Percentiles rank a stretch among this genome's conserved stretches.
These are phyloP conservation scores for Hypomontagnella submonticulosa DNA, from an alignment of 495 filamentous ascomycete genomes.

Conservation along the genomic window DNA sequence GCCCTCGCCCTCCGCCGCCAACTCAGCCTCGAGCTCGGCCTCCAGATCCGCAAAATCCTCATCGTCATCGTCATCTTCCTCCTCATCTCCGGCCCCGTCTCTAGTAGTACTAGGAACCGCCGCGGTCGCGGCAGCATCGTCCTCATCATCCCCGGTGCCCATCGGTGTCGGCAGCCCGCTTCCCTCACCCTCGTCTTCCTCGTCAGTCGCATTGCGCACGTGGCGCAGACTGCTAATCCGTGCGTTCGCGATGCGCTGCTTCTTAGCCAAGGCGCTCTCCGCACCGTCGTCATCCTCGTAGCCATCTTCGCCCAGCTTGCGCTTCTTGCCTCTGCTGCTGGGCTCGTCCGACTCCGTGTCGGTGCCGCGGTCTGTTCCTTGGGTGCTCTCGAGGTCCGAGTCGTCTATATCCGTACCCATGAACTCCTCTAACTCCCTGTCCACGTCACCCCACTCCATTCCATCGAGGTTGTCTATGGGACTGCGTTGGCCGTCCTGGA, in stretches of 20 bases:
- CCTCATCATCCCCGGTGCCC: slow-evolving; percentile 64
- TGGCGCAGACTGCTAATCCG: slow-evolving; percentile 61
- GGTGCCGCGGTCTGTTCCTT: slow-evolving; percentile 51
- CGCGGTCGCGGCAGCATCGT: slow-evolving; percentile 25
- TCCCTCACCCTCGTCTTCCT: slow-evolving; percentile 49
- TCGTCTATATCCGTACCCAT: slow-evolving; percentile 69
- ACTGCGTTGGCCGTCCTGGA: slow-evolving; percentile 59
- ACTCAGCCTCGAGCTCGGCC: slow-evolving; percentile 73
- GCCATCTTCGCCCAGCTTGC: slow-evolving; percentile 48
- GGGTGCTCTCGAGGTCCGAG: slow-evolving; percentile 56
- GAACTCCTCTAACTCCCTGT: slow-evolving; percentile 83
- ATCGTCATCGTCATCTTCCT: slow-evolving; percentile 52
- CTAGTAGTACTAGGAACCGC: slow-evolving; percentile 43
- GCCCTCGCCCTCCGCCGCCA: slow-evolving; percentile 62
- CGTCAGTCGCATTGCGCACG: slow-evolving; percentile 53
- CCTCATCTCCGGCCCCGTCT: slow-evolving; percentile 40
- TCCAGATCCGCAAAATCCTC: slow-evolving; percentile 73
- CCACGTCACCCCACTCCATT: slow-evolving; percentile 70
- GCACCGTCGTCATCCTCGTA: slow-evolving; percentile 47
- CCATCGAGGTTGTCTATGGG: slow-evolving; percentile 64
- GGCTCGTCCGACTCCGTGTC: slow-evolving; percentile 46
- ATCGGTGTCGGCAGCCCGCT: slow-evolving; percentile 63
- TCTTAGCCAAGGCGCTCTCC: slow-evolving; percentile 47
- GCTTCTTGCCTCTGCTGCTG: slow-evolving; percentile 32
- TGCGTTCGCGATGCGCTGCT: slow-evolving; percentile 62